These are phyloP conservation scores for Ganoderma multipileum DNA, from an alignment of 1,284 basidiomycete species.

Conservation along the genomic window DNA sequence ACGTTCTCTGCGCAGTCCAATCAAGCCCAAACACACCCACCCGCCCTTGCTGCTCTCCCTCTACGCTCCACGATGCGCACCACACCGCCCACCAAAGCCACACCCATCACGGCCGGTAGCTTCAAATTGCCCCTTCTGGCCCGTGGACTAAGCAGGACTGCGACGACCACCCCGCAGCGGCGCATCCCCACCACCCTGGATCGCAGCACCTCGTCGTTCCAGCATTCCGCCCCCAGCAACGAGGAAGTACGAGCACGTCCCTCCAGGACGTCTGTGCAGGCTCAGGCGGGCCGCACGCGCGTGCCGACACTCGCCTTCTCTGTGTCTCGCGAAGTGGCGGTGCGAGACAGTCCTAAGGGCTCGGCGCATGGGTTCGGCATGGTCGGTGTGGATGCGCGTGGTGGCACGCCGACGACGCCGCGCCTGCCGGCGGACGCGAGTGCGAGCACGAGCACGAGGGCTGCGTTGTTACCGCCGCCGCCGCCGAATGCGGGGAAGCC, in stretches of 20 bases:
- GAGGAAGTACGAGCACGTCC: not conserved
- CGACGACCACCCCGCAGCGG: not conserved
- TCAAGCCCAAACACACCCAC: not conserved
- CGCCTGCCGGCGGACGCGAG: not conserved
- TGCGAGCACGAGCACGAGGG: not conserved
- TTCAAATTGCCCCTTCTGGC: not conserved
- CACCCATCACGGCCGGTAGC: not conserved
- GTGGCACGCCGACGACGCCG: not conserved
- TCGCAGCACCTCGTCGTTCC: not conserved
- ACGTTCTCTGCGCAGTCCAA: not conserved
- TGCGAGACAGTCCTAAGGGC: not conserved
- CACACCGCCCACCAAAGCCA: not conserved
- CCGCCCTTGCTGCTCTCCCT: not conserved
- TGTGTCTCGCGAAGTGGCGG: not conserved
- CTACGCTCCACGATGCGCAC: not conserved
- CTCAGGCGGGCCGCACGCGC: not conserved
- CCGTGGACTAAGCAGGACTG: not conserved
- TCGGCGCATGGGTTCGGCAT: not conserved
- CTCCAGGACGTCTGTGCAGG: not conserved
- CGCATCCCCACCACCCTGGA: not conserved
- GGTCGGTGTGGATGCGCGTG: not conserved
- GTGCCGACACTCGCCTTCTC: not conserved
- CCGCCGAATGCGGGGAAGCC: conserved; percentile 25
- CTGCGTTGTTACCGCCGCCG: not conserved
- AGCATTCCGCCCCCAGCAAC: not conserved